Conservation (phyloP, 2,329 filamentous ascomycete species). For the Raffaelea arxii region DNA sequence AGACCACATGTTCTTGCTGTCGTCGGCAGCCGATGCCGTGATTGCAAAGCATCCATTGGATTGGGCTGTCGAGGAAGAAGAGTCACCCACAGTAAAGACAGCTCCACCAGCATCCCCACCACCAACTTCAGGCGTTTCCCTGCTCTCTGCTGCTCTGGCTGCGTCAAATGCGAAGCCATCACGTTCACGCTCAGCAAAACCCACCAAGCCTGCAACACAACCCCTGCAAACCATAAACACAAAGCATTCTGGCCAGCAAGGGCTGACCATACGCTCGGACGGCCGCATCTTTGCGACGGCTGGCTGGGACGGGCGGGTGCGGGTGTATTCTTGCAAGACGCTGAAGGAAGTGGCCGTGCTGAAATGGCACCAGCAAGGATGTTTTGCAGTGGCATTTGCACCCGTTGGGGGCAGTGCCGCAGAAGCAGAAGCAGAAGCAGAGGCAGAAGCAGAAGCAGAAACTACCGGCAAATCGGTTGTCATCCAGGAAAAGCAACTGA, state of each 20-base stretch:
- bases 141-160: slow-evolving; percentile 20
- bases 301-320: slow-evolving; percentile 77
- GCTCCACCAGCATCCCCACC: background rate
- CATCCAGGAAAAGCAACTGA: background rate
- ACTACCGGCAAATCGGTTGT: background rate
- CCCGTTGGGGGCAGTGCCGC: slow-evolving; percentile 19
- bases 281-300: slow-evolving; percentile 78
- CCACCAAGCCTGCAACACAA: slow-evolving; percentile 22
- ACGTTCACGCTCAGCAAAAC: slow-evolving; percentile 4
- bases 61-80: background rate
- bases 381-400: slow-evolving; percentile 72
- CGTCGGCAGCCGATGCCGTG: slow-evolving; percentile 72
- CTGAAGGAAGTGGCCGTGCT: slow-evolving; percentile 84
- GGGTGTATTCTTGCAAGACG: slow-evolving; percentile 72
- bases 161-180: background rate
- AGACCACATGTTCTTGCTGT: slow-evolving; percentile 52
- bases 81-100: background rate
- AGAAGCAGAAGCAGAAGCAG: background rate
- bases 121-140: slow-evolving; percentile 11
- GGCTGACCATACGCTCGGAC: slow-evolving; percentile 66
- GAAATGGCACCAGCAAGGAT: slow-evolving; percentile 88
- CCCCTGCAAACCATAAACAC: slow-evolving; percentile 60
- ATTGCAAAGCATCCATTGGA: slow-evolving; percentile 64
- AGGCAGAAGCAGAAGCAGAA: background rate
- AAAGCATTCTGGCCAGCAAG: slow-evolving; percentile 85